Evolutionary conservation across 2,329 filamentous ascomycete genomes (phyloP), one percentile per base, ranked within the genome.

Genomic region (Penicillium brevicompactum): DNA sequence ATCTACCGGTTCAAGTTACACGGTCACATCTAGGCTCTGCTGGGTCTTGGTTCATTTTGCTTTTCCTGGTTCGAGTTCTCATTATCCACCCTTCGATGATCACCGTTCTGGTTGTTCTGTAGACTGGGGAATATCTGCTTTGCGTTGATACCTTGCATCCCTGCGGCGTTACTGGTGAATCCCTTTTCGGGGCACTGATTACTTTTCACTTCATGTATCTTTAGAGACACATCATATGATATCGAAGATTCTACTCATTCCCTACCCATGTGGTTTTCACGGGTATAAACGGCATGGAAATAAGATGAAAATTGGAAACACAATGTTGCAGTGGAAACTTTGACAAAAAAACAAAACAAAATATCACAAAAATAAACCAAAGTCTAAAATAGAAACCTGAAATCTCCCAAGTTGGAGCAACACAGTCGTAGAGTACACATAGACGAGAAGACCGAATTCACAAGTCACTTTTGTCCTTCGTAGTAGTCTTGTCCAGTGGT

Each of bases 1-100:
- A 59, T 80, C 37, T 80, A 79, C 63, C 74, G 78, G n/a, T 56
- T 79, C 49, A 73, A 74, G 46, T 52, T 80, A 46, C 71, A 78
- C 61, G 78, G 78, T 4, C 66, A 71, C 56, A 9, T 66, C 31
- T 75, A 62, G 55, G 32, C 18, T 38, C 18, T 16, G 5, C n/a
- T 43, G 13, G 14, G 30, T 37, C 16, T 5, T 34, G 10, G 24
- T 22, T 24, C 10, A 13, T 18, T 11, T 18, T 9, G 30, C 50
- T 43, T 43, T n/a, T 14, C 18, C 18, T 34, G 21, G 45, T 46
- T 54, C 24, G 8, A 27, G 24, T 27, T 8, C 24, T 8, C 24
- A 27, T 48, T 48, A 37, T 51, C 27, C 50, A 32, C n/a, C 6
- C 10, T 38, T 42, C 40, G 40, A 50, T 6, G 24, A 40, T 10